Percentiles rank a stretch among this genome's conserved stretches.
Conservation (phyloP, 352 stramenopile genomes). For the Pythium biforme region DNA sequence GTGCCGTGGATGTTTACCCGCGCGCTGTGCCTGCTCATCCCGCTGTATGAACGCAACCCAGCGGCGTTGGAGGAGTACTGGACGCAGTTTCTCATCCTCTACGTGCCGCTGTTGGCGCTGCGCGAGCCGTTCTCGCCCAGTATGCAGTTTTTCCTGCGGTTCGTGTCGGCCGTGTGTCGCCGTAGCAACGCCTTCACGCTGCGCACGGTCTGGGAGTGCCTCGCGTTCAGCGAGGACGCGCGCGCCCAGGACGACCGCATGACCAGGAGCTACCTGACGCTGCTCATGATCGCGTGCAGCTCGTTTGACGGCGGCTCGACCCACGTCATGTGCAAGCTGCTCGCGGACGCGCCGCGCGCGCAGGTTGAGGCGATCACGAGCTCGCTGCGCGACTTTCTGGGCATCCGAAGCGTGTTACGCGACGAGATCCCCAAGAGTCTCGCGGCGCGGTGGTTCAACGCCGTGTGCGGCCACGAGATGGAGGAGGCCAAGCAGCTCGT, state of each 20-base stretch:
- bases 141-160: conserved; percentile 33
- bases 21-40: conserved; percentile 33
- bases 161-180: conserved; percentile 35
- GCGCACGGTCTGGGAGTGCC: conserved; percentile 38
- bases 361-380: conserved; percentile 24
- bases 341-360: conserved; percentile 23
- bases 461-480: conserved; percentile 18
- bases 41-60: conserved; percentile 30
- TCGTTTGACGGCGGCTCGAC: conserved; percentile 33
- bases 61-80: conserved; percentile 29
- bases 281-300: conserved; percentile 35
- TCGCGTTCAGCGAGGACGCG: conserved; percentile 35
- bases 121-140: conserved; percentile 27
- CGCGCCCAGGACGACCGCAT: conserved; percentile 14
- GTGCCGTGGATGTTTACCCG: conserved; percentile 32
- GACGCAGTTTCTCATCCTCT: conserved; percentile 34
- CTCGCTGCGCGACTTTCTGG: conserved; percentile 31
- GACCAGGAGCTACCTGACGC: conserved; percentile 31
- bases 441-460: conserved; percentile 30
- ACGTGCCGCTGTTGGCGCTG: conserved; percentile 26
- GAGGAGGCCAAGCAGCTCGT: background rate
- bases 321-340: conserved; percentile 23
- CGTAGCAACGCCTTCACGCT: conserved; percentile 31
- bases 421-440: conserved; percentile 24
- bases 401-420: conserved; percentile 9